Conservation (phyloP, 192 early-diverging fungal species). For the Coemansia sp. region DNA sequence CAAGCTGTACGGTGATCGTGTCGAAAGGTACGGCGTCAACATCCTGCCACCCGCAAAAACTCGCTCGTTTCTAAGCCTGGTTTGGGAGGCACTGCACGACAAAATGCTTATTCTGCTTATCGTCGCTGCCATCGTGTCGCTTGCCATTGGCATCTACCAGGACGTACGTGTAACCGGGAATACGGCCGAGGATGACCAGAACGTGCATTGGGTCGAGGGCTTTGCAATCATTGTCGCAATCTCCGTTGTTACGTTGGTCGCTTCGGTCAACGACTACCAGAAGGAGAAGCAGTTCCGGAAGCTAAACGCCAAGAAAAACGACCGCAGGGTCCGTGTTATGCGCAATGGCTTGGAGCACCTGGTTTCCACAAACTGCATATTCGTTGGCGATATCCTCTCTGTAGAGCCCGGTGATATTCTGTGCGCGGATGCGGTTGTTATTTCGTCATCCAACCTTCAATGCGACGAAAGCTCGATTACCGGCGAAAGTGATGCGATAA, state of each 20-base stretch:
- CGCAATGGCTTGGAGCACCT: conserved; percentile 68
- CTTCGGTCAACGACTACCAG: conserved; percentile 80
- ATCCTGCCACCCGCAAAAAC: conserved; percentile 66
- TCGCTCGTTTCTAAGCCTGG: conserved; percentile 70
- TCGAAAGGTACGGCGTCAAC: conserved; percentile 67
- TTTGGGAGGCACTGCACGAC: conserved; percentile 83
- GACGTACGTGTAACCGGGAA: conserved; percentile 61
- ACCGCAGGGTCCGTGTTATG: conserved; percentile 72
- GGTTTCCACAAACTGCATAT: conserved; percentile 74
- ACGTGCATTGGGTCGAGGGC: conserved; percentile 82
- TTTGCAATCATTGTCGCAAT: conserved; percentile 82
- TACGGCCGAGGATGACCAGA: conserved; percentile 42
- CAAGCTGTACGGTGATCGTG: conserved; percentile 57
- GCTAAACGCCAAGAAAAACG: conserved; percentile 84
- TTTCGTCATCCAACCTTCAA: conserved; percentile 76
- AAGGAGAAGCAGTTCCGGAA: conserved; percentile 87
- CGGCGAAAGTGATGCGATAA: conserved; percentile 91
- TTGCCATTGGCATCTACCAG: conserved; percentile 79
- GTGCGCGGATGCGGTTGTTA: conserved; percentile 85
- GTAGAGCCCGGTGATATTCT: conserved; percentile 93
- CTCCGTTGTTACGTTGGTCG: conserved; percentile 73
- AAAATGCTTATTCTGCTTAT: conserved; percentile 78
- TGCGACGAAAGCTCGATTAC: conserved; percentile 93
- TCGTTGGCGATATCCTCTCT: conserved; percentile 88
- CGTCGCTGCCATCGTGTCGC: conserved; percentile 75